phyloP scores from a whole-genome alignment of 1,139 yeast genomes.

The Taphrina communis region DNA sequence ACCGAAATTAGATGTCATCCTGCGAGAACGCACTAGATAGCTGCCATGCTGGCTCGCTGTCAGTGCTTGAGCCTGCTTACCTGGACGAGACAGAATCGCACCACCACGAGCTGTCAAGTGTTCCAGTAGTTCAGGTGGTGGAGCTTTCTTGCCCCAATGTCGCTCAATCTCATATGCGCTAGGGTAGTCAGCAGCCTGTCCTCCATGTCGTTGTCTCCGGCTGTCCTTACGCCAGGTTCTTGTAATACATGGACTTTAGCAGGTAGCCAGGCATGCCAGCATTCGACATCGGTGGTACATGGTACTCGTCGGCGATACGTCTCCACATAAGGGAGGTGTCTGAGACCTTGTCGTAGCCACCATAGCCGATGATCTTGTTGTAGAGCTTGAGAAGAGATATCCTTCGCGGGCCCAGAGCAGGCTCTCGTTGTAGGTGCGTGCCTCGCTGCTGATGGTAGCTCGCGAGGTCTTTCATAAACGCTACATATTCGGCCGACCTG shows the following conservation, averaged over 20 bases:
- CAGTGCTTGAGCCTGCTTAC: slow-evolving; percentile 3
- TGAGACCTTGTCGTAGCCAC: slow-evolving; percentile 45
- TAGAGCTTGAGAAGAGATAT: slow-evolving; percentile 43
- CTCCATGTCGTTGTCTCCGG: not conserved
- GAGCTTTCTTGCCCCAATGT: slow-evolving; percentile 43
- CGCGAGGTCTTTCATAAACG: slow-evolving; percentile 41
- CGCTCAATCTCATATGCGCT: slow-evolving; percentile 43
- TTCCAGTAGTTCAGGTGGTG: slow-evolving; percentile 44
- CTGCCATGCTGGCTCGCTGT: no score
- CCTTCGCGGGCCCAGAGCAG: slow-evolving; percentile 42
- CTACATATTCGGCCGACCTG: slow-evolving; percentile 42
- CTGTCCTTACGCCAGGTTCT: slow-evolving; percentile 42
- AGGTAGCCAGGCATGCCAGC: slow-evolving; percentile 44
- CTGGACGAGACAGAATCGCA: slow-evolving; percentile 44
- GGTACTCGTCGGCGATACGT: slow-evolving; percentile 41
- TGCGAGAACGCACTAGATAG: not conserved
- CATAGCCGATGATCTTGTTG: slow-evolving; percentile 42
- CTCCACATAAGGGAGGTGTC: slow-evolving; percentile 43
- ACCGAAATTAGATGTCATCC: not conserved
- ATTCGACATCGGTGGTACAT: slow-evolving; percentile 44
- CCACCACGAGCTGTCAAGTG: slow-evolving; percentile 44
- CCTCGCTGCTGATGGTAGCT: slow-evolving; percentile 42
- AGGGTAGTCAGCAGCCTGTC: slow-evolving; percentile 14
- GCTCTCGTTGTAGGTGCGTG: slow-evolving; percentile 42
- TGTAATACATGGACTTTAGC: slow-evolving; percentile 44